Evolutionary conservation across 306 rosid genomes (phyloP), one percentile per base, ranked within the genome.

Genomic region (Rosa rugosa): DNA sequence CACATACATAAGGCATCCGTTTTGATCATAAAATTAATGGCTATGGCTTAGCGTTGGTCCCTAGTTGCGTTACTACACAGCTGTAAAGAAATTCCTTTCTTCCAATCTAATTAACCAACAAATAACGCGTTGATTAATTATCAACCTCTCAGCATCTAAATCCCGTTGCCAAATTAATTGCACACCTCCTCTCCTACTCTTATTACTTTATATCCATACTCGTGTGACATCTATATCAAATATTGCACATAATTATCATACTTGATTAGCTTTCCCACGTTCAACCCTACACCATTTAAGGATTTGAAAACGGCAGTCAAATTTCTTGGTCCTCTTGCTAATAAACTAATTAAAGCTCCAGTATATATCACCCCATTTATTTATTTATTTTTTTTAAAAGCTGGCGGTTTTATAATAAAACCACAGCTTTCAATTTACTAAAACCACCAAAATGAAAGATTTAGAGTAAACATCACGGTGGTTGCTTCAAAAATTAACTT

Each of bases 51-150:
- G 4, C 13, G 7, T 14, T 56, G 8, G 62, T 56, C 11, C 68
- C 38, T 4, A n/a, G 62, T 56, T 56, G 60, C 2, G 6, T 22
- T 22, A 0, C 27, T n/a, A 8, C 27, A 56, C 63, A 31, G 70
- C 70, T 65, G 45, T 65, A 65, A 36, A 65, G 71, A 66, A 66
- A 36, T 38, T 66, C 71, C 71, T 66, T 66, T 17, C 71, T 38
- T 66, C 71, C 46, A 17, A 34, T 66, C 13, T 65, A 65, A 38
- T 65, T 65, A 65, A 57, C 31, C 31, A 51, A 51, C 59, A 57
- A 20, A 57, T 6, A n/a, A 65, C 71, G 71, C 46, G 70, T 38
- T 36, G 14, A n/a, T 18, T 17, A 66, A 36, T 66, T 66, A 66
- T 66, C 71, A 17, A 18, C 22, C 18, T 25, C 38, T 5, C 23